phyloP scores from a whole-genome alignment of 805 yeast genomes.

The Blastobotrys robertii region DNA sequence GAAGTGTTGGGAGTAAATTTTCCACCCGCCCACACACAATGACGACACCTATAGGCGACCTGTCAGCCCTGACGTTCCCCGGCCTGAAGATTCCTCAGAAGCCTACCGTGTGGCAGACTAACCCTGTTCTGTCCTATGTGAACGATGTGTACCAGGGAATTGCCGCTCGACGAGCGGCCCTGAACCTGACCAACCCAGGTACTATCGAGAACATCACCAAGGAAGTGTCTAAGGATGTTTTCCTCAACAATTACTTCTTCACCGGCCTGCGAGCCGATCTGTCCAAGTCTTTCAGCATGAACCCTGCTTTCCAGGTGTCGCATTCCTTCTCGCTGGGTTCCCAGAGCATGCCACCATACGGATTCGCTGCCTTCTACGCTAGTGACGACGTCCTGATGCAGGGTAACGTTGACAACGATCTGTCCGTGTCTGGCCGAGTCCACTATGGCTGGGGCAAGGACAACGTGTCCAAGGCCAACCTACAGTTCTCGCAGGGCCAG shows the following conservation, averaged over 20 bases:
- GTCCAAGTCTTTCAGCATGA: slow-evolving; percentile 80
- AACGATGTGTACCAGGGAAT: slow-evolving; percentile 66
- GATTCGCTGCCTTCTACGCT: slow-evolving; percentile 83
- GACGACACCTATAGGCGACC: background rate
- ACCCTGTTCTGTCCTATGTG: slow-evolving; percentile 72
- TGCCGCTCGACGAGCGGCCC: slow-evolving; percentile 66
- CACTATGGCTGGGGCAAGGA: slow-evolving; percentile 84
- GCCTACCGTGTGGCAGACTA: slow-evolving; percentile 56
- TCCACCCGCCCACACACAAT: slow-evolving; percentile 1
- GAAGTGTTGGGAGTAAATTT: slow-evolving; percentile 5
- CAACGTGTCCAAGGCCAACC: slow-evolving; percentile 70
- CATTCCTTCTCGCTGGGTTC: slow-evolving; percentile 89
- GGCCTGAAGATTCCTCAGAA: slow-evolving; percentile 5
- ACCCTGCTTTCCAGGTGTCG: slow-evolving; percentile 94
- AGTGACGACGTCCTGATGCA: slow-evolving; percentile 77
- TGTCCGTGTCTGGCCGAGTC: slow-evolving; percentile 76
- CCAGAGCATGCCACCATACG: slow-evolving; percentile 76
- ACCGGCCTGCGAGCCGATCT: slow-evolving; percentile 95
- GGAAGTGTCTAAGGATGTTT: slow-evolving; percentile 91
- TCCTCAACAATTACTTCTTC: slow-evolving; percentile 80
- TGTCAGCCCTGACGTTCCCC: background rate
- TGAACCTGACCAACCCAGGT: slow-evolving; percentile 86
- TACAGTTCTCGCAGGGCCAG: slow-evolving; percentile 82
- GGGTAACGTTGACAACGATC: slow-evolving; percentile 85
- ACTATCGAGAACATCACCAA: slow-evolving; percentile 86